These are phyloP conservation scores for Wickerhamomyces sydowiorum DNA, from an alignment of 805 yeast species.

Conservation along the genomic window DNA sequence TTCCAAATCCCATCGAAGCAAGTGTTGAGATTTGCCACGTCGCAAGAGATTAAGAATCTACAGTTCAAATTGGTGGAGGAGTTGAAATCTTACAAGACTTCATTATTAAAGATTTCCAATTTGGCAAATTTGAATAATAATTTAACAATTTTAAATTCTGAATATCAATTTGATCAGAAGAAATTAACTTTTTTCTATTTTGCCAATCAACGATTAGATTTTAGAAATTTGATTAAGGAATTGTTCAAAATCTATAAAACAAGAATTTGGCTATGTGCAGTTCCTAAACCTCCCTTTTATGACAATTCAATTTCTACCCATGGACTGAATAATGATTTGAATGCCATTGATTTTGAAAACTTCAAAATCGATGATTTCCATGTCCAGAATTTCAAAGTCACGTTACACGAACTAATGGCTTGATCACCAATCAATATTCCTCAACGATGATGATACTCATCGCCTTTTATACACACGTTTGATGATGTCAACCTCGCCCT, in stretches of 20 bases:
- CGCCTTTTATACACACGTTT: no score
- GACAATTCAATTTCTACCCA: background rate
- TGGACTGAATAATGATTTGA: conserved; percentile 8
- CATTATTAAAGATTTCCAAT: conserved; percentile 43
- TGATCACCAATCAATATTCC: background rate
- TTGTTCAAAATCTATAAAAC: conserved; percentile 72
- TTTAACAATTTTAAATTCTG: conserved; percentile 64
- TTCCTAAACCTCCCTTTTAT: conserved; percentile 19
- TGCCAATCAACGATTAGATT: conserved; percentile 63
- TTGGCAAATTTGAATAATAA: conserved; percentile 33
- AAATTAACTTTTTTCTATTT: conserved; percentile 69
- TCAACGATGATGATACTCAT: no score
- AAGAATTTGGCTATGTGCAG: conserved; percentile 80
- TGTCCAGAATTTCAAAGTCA: conserved; percentile 15
- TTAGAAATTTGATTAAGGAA: conserved; percentile 67
- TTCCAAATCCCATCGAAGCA: conserved; percentile 74
- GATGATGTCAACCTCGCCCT: no score
- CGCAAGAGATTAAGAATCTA: conserved; percentile 58
- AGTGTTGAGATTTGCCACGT: conserved; percentile 69
- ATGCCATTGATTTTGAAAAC: conserved; percentile 7
- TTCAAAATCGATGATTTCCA: conserved; percentile 20
- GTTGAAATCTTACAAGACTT: conserved; percentile 62
- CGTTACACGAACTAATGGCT: conserved; percentile 8
- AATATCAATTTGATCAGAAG: conserved; percentile 77
- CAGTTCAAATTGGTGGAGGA: conserved; percentile 66